Conservation (phyloP, 2,329 filamentous ascomycete genomes). For the Scytalidium sp. region DNA sequence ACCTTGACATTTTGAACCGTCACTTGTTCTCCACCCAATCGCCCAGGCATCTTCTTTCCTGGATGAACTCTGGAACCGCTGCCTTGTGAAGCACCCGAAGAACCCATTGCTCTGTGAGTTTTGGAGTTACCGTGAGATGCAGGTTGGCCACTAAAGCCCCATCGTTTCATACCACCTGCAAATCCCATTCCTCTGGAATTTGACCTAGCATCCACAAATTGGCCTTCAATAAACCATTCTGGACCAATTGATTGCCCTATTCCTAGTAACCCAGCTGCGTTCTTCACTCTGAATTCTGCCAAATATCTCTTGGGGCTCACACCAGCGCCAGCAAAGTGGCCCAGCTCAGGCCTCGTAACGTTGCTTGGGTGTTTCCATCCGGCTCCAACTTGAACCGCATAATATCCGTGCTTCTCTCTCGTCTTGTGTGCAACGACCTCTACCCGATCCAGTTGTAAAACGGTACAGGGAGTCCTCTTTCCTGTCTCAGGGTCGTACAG, state of each 20-base stretch:
- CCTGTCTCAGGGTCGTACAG: conserved; percentile 76
- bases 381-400: conserved; percentile 83
- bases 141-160: conserved; percentile 84
- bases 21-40: conserved; percentile 86
- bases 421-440: conserved; percentile 90
- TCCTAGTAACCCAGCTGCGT: conserved; percentile 67
- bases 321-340: conserved; percentile 80
- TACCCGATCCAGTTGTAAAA: conserved; percentile 89
- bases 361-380: conserved; percentile 74
- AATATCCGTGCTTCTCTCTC: conserved; percentile 79
- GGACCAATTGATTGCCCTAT: conserved; percentile 75
- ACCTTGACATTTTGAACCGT: conserved; percentile 92
- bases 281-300: conserved; percentile 82
- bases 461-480: conserved; percentile 78
- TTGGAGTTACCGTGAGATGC: conserved; percentile 94
- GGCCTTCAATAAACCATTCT: conserved; percentile 88
- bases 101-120: conserved; percentile 90
- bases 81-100: conserved; percentile 84
- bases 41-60: conserved; percentile 96
- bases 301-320: conserved; percentile 82
- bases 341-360: conserved; percentile 77
- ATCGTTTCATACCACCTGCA: conserved; percentile 95
- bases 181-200: conserved; percentile 88
- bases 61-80: conserved; percentile 88
- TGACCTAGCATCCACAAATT: conserved; percentile 83